Base-by-base conservation (phyloP, 2,329 filamentous ascomycete species). In the Nectriaceae sp. region DNA sequence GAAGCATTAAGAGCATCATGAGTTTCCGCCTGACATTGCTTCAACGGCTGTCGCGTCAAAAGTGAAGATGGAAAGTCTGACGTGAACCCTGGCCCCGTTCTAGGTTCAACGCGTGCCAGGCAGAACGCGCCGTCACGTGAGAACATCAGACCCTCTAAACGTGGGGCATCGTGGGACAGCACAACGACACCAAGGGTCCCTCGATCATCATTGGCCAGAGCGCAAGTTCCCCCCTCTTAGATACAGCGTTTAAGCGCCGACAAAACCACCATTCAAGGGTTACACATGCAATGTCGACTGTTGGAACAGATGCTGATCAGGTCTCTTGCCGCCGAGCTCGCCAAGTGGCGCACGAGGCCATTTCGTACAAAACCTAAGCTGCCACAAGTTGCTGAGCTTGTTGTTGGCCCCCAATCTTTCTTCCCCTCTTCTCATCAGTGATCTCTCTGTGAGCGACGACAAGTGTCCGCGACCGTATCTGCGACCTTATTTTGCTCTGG, bases 201-300 rank as follows among this genome's bases (percentile, higher is more conserved):
- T 38, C 40, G 26, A 22, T 16, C 39, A 42, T 53, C 44, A 63
- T 63, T 63, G 60, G 60, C 46, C 44, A 47, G 42, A 46, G 37
- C n/a, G 43, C 44, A 46, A 56, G 50, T 52, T 57, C 56, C 58
- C 60, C 54, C 56, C 53, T 44, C 53, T 47, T 48, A 50, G 45
- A 55, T 51, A 50, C 56, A 56, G 59, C 53, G 52, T 53, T 56
- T 65, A 65, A 65, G 63, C 63, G 63, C 63, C 63, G 61, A 63
- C 56, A 44, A 49, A 44, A 60, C 53, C 54, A 50, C 60, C 52
- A 47, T 50, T 51, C 42, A 45, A 51, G 44, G 47, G 51, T 51
- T 44, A 42, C 46, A 57, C 44, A 59, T 61, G 60, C 60, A 63
- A 55, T 61, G 52, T 47, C 50, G 52, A 44, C 52, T 44, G 37